phyloP scores from a whole-genome alignment of 805 yeast species.

The Kodamaea laetipori region DNA sequence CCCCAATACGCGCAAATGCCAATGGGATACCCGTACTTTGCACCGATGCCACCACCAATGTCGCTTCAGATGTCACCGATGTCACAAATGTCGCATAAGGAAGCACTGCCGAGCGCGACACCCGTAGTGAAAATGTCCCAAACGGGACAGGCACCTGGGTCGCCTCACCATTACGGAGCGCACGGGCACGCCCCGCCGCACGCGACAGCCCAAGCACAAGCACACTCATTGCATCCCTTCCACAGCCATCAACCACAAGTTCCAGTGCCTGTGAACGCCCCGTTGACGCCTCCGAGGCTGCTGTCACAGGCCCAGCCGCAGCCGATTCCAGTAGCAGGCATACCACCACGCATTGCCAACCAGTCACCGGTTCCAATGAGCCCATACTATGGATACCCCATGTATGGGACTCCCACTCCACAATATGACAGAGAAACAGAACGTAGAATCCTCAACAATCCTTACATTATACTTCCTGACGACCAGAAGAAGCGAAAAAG shows the following conservation, averaged over 20 bases:
- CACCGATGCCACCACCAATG: background rate
- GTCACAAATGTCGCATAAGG: no score
- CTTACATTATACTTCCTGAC: conserved; percentile 32
- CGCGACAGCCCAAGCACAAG: conserved; percentile 1
- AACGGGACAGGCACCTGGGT: background rate
- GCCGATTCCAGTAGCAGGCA: background rate
- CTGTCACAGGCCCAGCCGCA: background rate
- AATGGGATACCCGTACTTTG: conserved; percentile 2
- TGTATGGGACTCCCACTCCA: conserved; percentile 10
- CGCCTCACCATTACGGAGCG: conserved; percentile 1
- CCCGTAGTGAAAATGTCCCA: no score
- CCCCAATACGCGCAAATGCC: conserved; percentile 2
- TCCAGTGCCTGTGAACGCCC: conserved; percentile 1
- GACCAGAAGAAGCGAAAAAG: conserved; percentile 14
- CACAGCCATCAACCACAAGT: conserved; percentile 4
- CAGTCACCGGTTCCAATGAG: conserved; percentile 1
- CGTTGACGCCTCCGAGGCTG: background rate
- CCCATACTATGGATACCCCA: conserved; percentile 10
- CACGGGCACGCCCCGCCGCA: conserved; percentile 2
- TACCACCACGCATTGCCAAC: background rate
- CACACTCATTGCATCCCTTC: conserved; percentile 6
- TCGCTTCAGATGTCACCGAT: background rate
- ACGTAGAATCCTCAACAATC: conserved; percentile 29
- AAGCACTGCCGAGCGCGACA: no score
- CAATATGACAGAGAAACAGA: conserved; percentile 30